Evolutionary conservation across 306 rosid genomes (phyloP).

Genomic region (Clitoria ternatea): DNA sequence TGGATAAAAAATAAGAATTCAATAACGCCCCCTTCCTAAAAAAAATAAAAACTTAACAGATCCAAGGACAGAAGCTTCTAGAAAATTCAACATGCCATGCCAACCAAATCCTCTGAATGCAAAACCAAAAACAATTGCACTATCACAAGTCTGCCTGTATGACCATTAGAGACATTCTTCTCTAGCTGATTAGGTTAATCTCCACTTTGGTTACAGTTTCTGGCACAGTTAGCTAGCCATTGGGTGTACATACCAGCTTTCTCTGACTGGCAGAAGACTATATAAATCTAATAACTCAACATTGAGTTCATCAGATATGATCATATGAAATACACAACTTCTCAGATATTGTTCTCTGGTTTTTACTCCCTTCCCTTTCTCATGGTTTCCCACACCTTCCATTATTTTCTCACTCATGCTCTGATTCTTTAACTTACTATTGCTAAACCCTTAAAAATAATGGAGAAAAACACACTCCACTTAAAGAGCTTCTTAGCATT

Average conservation of each 20-base stretch:
- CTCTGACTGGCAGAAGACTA: background rate
- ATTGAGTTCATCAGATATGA: background rate
- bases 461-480: background rate
- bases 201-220: too few relatives aligned
- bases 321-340: background rate
- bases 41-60: too few relatives aligned
- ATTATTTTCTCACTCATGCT: background rate
- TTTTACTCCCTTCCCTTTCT: background rate
- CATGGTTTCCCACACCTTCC: background rate
- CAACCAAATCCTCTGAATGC: background rate
- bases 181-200: too few relatives aligned
- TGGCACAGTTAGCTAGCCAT: too few relatives aligned
- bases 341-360: background rate
- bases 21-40: too few relatives aligned
- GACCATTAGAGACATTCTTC: too few relatives aligned
- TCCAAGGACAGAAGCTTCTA: background rate
- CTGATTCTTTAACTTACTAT: background rate
- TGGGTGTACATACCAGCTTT: background rate
- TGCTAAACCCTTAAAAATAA: background rate
- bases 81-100: background rate
- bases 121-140: background rate
- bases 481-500: slow-evolving; percentile 6
- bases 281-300: background rate
- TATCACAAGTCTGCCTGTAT: background rate
- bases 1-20: too few relatives aligned